phyloP scores from a whole-genome alignment of 2,329 filamentous ascomycete species.

The Penicillium sp. region DNA sequence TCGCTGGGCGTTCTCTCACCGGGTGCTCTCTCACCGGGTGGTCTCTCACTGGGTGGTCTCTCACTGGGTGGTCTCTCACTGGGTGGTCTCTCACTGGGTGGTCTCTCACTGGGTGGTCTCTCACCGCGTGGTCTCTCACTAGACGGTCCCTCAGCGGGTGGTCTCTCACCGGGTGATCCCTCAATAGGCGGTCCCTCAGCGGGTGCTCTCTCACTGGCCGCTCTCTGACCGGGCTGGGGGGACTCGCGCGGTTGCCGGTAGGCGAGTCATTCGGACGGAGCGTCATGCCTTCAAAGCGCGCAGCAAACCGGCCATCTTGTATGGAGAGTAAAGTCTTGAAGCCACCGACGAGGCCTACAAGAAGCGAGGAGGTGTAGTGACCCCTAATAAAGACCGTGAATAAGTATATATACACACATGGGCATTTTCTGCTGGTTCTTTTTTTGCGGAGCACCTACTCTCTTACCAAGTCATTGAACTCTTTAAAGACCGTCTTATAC shows the following conservation, averaged over 20 bases:
- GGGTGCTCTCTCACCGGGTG: slow-evolving; percentile 17
- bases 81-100: neutral
- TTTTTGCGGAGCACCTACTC: slow-evolving; percentile 39
- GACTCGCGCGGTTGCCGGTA: slow-evolving; percentile 27
- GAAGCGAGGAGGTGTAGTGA: slow-evolving; percentile 24
- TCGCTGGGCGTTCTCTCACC: neutral
- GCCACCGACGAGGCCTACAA: slow-evolving; percentile 26
- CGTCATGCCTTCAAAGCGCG: slow-evolving; percentile 27
- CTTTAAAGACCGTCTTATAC: slow-evolving; percentile 51
- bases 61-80: neutral
- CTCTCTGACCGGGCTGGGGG: slow-evolving; percentile 25
- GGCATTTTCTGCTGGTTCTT: neutral
- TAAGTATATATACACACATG: slow-evolving; percentile 13
- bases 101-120: slow-evolving; percentile 15
- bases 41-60: neutral
- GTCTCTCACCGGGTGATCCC: neutral
- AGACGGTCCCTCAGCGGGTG: slow-evolving; percentile 16
- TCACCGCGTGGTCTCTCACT: neutral
- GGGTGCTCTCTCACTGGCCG: too few species aligned
- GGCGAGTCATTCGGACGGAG: slow-evolving; percentile 26
- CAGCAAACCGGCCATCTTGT: slow-evolving; percentile 31
- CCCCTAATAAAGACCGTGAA: slow-evolving; percentile 23
- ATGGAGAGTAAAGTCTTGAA: slow-evolving; percentile 28
- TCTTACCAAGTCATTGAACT: slow-evolving; percentile 45
- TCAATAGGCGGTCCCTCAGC: neutral